phyloP scores from a whole-genome alignment of 768 basidiomycete genomes.

The Pleurotus djamor region DNA sequence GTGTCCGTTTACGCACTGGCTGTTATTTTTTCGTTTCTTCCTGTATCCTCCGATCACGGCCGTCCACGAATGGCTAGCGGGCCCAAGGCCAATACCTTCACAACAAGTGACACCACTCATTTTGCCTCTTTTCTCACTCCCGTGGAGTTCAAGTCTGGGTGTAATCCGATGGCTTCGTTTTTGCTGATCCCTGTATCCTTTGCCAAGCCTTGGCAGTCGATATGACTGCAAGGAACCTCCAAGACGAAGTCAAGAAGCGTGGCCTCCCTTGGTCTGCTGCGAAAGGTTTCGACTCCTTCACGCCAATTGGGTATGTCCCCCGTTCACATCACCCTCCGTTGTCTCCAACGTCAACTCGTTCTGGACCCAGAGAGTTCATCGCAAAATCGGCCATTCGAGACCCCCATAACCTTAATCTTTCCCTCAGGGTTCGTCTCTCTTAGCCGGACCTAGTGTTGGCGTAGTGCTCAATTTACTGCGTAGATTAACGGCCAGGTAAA shows the following conservation, averaged over 20 bases:
- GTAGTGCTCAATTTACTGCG: background rate
- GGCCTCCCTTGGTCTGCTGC: constrained; percentile 98
- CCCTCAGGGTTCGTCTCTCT: constrained; percentile 56
- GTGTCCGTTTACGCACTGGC: constrained; percentile 16
- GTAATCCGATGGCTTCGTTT: background rate
- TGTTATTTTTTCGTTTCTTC: background rate
- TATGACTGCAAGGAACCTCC: constrained; percentile 95
- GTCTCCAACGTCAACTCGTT: background rate
- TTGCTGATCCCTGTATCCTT: constrained; percentile 3
- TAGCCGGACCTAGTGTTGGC: background rate
- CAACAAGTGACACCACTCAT: background rate
- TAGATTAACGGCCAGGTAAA: constrained; percentile 83
- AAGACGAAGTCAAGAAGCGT: constrained; percentile 87
- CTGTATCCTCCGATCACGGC: no score
- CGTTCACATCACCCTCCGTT: no score
- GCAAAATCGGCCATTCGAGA: constrained; percentile 68
- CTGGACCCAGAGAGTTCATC: constrained; percentile 65
- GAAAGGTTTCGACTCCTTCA: constrained; percentile 97
- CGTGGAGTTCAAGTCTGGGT: background rate
- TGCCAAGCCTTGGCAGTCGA: constrained; percentile 85
- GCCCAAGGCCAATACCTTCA: no score
- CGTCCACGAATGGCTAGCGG: no score
- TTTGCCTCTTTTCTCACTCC: background rate
- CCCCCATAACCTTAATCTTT: constrained; percentile 73
- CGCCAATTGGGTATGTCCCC: constrained; percentile 72